phyloP scores from a whole-genome alignment of 1,284 basidiomycete genomes.

The Waitea zeae region DNA sequence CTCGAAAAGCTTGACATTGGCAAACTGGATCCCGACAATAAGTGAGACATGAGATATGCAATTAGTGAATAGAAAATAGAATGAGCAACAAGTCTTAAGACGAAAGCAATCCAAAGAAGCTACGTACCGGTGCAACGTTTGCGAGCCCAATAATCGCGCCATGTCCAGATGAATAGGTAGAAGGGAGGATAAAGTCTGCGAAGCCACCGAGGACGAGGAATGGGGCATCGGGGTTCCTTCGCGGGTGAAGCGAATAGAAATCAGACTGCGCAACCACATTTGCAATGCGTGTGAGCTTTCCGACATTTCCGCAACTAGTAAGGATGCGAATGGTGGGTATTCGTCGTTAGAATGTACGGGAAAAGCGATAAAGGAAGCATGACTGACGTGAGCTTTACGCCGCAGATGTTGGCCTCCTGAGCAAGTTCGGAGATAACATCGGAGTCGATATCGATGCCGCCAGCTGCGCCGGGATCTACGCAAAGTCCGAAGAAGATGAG shows the following conservation, averaged over 20 bases:
- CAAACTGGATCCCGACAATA: constrained; percentile 34
- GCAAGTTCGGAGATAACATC: constrained; percentile 74
- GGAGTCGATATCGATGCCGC: constrained; percentile 77
- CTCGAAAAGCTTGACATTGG: constrained; percentile 46
- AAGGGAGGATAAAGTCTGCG: constrained; percentile 34
- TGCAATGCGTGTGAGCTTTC: constrained; percentile 75
- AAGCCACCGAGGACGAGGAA: constrained; percentile 49
- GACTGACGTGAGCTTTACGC: constrained; percentile 78
- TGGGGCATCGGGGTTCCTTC: constrained; percentile 40
- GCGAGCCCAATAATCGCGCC: constrained; percentile 42
- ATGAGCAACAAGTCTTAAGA: no score
- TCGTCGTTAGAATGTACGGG: no score
- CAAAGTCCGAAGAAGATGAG: constrained; percentile 1
- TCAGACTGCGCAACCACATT: constrained; percentile 40
- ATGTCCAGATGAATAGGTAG: constrained; percentile 25
- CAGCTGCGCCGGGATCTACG: constrained; percentile 64
- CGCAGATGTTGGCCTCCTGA: constrained; percentile 51
- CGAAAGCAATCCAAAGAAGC: constrained; percentile 5
- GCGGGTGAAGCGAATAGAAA: constrained; percentile 43
- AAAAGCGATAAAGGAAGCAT: neutral
- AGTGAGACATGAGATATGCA: no score
- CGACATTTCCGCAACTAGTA: constrained; percentile 70
- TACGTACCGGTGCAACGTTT: constrained; percentile 28
- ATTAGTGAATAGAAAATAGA: neutral
- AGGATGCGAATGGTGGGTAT: no score